Base-by-base conservation (phyloP, 805 yeast genomes). In the Komagataella pseudopastoris region DNA sequence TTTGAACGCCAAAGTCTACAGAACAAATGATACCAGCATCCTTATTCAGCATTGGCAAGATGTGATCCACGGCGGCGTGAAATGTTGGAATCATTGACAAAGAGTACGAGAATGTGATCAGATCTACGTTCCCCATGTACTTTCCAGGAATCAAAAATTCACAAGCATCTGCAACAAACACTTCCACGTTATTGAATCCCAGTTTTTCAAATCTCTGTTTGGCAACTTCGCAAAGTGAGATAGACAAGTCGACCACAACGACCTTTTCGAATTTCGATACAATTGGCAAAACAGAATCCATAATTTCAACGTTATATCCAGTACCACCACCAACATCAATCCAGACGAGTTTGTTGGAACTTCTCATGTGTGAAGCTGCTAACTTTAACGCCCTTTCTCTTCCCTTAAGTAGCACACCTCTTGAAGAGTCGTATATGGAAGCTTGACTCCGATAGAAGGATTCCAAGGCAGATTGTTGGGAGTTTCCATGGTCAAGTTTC, bases 281-380 rank as follows among this genome's bases (percentile, higher is more conserved):
- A 46, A 81, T 63, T 12, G 80, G 72, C 49, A 76, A 66, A 48
- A 79, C 67, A 46, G 70, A 61, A 61, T 83, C 71, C 95, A 86
- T 86, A 58, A 75, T 73, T 65, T 86, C 93, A 59, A 86, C 82
- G 66, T 86, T 86, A 65, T 80, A 73, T 49, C 95, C 95, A 5
- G 95, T 86, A 22, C 95, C 95, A 36, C 95, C 95, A 50, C 95
- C 95, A 60, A 87, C 76, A 62, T 84, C 90, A 49, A 84, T 72
- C 90, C 90, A 84, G 47, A 83, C 79, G 47, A 83, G 66, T 50
- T 74, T 60, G 23, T 63, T 64, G 45, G n/a, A 49, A 50, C 68
- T 70, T 43, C 61, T 55, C 44, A 83, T 65, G 63, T 85, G 89
- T 23, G 82, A 63, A 30, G 70, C 72, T 1, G 86, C 85, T 53